A percentile compares a stretch with the other conserved stretches of the same genome.
These are phyloP conservation scores for Plasmodium gonderi DNA, from an alignment of 169 alveolate species.

Conservation along the genomic window DNA sequence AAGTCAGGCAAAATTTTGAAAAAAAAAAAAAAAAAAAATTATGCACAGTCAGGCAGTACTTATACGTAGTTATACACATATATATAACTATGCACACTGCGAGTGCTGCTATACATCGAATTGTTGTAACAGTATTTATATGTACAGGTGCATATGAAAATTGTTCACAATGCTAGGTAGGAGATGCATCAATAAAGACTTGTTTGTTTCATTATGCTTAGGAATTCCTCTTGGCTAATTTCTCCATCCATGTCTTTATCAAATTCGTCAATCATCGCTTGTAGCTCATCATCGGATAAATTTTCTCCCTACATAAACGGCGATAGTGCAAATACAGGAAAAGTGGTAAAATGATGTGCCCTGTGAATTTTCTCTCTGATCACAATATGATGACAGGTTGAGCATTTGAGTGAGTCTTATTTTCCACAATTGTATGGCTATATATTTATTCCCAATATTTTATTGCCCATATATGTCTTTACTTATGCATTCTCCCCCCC, in stretches of 20 bases:
- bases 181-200: conserved; percentile 84
- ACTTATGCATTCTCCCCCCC: no score
- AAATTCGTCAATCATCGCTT: conserved; percentile 98
- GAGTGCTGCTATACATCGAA: neutral
- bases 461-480: no score
- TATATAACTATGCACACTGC: neutral
- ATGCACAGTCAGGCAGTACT: neutral
- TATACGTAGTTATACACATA: neutral
- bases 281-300: conserved; percentile 96
- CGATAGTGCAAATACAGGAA: no score
- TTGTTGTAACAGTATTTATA: neutral
- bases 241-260: conserved; percentile 98
- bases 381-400: no score
- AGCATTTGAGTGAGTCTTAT: no score
- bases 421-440: no score
- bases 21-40: conserved; percentile 20
- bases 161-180: neutral
- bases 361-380: no score
- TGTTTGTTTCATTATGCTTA: conserved; percentile 96
- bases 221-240: conserved; percentile 94
- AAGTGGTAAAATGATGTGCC: no score
- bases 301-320: conserved; percentile 91
- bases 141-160: neutral
- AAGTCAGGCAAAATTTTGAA: conserved; percentile 12
- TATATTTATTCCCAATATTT: no score